A percentile compares a stretch with the other conserved stretches of the same genome.
These are phyloP conservation scores for Corymbia citriodora DNA, from an alignment of 441 rosid genomes.

Conservation along the genomic window DNA sequence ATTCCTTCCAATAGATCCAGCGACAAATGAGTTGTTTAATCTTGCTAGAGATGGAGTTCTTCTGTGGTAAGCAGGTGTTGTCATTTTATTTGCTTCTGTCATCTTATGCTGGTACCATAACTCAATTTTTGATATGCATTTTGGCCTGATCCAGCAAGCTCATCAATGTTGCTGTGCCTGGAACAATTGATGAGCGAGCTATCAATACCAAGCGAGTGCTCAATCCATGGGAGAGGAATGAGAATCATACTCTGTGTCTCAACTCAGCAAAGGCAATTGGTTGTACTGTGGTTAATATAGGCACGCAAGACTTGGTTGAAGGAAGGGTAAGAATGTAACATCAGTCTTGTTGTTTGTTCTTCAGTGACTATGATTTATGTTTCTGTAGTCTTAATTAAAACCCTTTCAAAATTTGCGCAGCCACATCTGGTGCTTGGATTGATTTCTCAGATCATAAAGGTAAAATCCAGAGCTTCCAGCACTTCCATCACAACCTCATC, in stretches of 20 bases:
- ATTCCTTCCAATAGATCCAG: constrained; percentile 71
- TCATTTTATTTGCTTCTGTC: not conserved
- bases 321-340: constrained; percentile 49
- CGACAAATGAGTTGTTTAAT: constrained; percentile 47
- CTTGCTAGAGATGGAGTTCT: constrained; percentile 74
- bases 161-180: constrained; percentile 68
- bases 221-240: constrained; percentile 80
- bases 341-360: constrained; percentile 1
- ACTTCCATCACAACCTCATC: not conserved
- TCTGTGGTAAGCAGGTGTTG: constrained; percentile 35
- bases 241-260: constrained; percentile 74
- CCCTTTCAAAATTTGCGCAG: constrained; percentile 23
- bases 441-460: constrained; percentile 80
- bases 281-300: constrained; percentile 70
- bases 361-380: not conserved
- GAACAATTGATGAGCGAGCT: constrained; percentile 74
- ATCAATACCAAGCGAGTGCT: constrained; percentile 61
- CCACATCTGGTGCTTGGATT: constrained; percentile 68
- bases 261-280: constrained; percentile 85
- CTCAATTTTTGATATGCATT: constrained; percentile 3
- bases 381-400: not conserved
- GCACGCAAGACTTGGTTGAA: constrained; percentile 64
- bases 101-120: not conserved
- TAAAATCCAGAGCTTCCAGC: constrained; percentile 1
- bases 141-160: constrained; percentile 50